Conservation (phyloP, 169 alveolate genomes). For the Ichthyophthirius multifiliis region DNA sequence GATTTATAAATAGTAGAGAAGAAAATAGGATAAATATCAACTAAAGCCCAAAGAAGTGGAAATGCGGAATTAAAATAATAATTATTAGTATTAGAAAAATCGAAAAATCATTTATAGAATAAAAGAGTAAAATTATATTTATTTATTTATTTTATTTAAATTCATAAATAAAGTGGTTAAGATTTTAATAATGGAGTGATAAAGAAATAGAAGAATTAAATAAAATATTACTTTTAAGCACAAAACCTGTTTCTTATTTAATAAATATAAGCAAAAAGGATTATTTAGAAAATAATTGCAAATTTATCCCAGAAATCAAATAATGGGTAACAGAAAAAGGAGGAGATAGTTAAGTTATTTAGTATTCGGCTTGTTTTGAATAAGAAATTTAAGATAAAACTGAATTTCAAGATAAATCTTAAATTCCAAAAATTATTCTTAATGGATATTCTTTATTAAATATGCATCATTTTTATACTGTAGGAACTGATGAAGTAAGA, state of each 20-base stretch:
- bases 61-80: constrained; percentile 24
- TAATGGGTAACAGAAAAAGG: constrained; percentile 39
- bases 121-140: constrained; percentile 10
- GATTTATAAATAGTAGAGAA: constrained; percentile 39
- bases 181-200: constrained; percentile 39
- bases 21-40: constrained; percentile 26
- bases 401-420: background rate
- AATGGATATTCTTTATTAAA: constrained; percentile 51
- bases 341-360: constrained; percentile 39
- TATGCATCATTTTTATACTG: constrained; percentile 47
- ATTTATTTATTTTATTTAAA: background rate
- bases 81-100: background rate
- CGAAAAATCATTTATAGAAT: background rate
- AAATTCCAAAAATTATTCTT: constrained; percentile 24
- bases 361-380: constrained; percentile 38
- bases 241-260: constrained; percentile 47
- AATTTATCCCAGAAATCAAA: constrained; percentile 22
- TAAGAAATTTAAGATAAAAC: constrained; percentile 10
- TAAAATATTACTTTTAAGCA: constrained; percentile 30
- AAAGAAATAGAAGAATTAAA: constrained; percentile 39
- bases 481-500: constrained; percentile 57
- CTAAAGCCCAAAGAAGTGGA: constrained; percentile 26
- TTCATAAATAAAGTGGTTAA: background rate
- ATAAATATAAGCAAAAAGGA: constrained; percentile 45
- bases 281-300: constrained; percentile 25